These are phyloP conservation scores for Lasiodiplodia hormozganensis DNA, from an alignment of 2,329 filamentous ascomycete species.

Conservation along the genomic window DNA sequence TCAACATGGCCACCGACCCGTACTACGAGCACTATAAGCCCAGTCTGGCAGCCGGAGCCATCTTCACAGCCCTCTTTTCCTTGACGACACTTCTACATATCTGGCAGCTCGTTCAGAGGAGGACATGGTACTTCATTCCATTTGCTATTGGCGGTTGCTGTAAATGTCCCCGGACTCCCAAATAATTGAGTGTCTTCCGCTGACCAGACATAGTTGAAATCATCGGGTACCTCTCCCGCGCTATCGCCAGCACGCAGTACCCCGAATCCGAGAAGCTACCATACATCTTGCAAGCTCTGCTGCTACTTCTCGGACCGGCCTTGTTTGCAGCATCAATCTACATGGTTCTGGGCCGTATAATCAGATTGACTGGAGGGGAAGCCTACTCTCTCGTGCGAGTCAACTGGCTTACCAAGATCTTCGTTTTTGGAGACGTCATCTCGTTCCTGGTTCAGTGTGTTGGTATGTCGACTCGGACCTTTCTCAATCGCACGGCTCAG, in stretches of 20 bases:
- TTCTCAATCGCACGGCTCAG: neutral
- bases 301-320: conserved; percentile 55
- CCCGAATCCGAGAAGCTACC: conserved; percentile 39
- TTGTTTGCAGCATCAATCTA: conserved; percentile 56
- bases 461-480: neutral
- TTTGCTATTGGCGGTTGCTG: conserved; percentile 60
- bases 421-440: conserved; percentile 50
- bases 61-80: conserved; percentile 40
- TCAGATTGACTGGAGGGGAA: conserved; percentile 45
- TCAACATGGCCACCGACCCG: neutral
- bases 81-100: conserved; percentile 44
- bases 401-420: conserved; percentile 49
- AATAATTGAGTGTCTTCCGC: neutral
- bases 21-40: conserved; percentile 36
- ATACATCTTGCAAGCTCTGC: conserved; percentile 53
- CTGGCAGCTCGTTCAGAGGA: conserved; percentile 46
- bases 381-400: conserved; percentile 43
- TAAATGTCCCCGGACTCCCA: conserved; percentile 35
- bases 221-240: conserved; percentile 59
- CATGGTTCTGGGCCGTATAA: conserved; percentile 52
- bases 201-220: conserved; percentile 51
- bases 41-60: conserved; percentile 37
- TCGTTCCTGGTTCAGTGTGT: conserved; percentile 50
- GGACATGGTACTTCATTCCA: conserved; percentile 60
- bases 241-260: conserved; percentile 36